A percentile compares a stretch with the other conserved stretches of the same genome.
Conservation (phyloP, 305 asterid species). For the Fraxinus xanthoxyloides region DNA sequence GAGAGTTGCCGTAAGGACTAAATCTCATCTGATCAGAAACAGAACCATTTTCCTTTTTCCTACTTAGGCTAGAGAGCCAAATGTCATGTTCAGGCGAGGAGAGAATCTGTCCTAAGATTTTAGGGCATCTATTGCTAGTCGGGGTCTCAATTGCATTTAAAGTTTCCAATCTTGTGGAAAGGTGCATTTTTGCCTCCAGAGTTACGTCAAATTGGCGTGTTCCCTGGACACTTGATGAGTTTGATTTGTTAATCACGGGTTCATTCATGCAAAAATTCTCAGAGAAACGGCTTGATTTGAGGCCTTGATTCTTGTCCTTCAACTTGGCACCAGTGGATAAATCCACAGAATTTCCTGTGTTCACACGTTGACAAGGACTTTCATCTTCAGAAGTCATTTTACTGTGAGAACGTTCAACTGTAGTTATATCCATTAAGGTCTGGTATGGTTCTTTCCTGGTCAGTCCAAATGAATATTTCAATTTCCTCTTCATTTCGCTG, state of each 20-base stretch:
- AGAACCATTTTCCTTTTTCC: constrained; percentile 22
- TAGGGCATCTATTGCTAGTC: constrained; percentile 33
- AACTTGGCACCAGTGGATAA: constrained; percentile 16
- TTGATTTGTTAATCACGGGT: constrained; percentile 24
- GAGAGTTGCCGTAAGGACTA: constrained; percentile 28
- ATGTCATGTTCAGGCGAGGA: constrained; percentile 54
- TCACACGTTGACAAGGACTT: constrained; percentile 25
- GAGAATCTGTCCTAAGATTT: constrained; percentile 57
- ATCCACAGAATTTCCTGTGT: constrained; percentile 13
- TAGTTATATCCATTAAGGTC: not conserved
- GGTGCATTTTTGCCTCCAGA: constrained; percentile 75
- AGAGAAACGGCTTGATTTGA: constrained; percentile 19
- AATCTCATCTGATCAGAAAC: constrained; percentile 32
- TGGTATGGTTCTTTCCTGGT: constrained; percentile 18
- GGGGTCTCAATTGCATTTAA: constrained; percentile 25
- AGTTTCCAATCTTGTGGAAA: constrained; percentile 50
- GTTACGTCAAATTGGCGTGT: constrained; percentile 44
- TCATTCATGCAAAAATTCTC: constrained; percentile 27
- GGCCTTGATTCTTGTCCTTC: constrained; percentile 22
- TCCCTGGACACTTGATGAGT: constrained; percentile 29
- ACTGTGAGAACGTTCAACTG: constrained; percentile 1
- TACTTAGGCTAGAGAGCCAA: constrained; percentile 41
- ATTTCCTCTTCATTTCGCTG: constrained; percentile 38
- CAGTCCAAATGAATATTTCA: constrained; percentile 39
- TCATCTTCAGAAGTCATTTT: constrained; percentile 15